phyloP scores from a whole-genome alignment of 306 rosid genomes.

The Sicyos baderoa region DNA sequence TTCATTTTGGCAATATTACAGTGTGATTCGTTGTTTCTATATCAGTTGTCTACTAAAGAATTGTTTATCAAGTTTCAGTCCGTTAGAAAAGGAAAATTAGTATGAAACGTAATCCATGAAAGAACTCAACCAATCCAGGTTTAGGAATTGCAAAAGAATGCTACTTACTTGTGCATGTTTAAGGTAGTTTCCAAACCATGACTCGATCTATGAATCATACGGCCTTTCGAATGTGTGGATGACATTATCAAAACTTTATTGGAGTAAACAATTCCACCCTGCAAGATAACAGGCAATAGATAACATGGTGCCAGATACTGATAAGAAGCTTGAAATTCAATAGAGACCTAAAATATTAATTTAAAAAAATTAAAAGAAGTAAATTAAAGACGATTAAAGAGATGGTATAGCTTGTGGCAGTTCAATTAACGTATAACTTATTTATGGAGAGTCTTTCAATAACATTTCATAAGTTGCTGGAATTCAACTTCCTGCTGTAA shows the following conservation, averaged over 20 bases:
- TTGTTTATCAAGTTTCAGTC: not conserved
- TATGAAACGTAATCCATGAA: not conserved
- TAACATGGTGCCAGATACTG: not conserved
- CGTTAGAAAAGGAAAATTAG: not conserved
- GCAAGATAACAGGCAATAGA: slow-evolving; percentile 28
- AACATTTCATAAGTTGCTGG: no score
- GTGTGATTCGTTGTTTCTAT: not conserved
- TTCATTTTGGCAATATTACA: not conserved
- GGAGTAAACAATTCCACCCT: slow-evolving; percentile 88
- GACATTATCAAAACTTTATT: slow-evolving; percentile 64
- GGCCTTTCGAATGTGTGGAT: slow-evolving; percentile 50
- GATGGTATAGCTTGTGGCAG: no score
- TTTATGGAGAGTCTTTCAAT: no score
- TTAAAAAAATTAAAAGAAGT: no score
- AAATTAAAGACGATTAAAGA: no score
- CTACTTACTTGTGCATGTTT: slow-evolving; percentile 56
- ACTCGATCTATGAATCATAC: slow-evolving; percentile 41
- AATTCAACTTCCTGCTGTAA: no score
- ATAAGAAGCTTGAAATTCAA: not conserved
- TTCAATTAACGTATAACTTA: no score
- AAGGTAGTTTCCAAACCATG: slow-evolving; percentile 66
- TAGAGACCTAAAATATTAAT: no score
- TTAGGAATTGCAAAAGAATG: slow-evolving; percentile 14
- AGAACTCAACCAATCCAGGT: slow-evolving; percentile 18
- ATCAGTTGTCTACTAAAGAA: not conserved